These are phyloP conservation scores for Saccharomycopsis sp. DNA, from an alignment of 805 yeast species.

Conservation along the genomic window DNA sequence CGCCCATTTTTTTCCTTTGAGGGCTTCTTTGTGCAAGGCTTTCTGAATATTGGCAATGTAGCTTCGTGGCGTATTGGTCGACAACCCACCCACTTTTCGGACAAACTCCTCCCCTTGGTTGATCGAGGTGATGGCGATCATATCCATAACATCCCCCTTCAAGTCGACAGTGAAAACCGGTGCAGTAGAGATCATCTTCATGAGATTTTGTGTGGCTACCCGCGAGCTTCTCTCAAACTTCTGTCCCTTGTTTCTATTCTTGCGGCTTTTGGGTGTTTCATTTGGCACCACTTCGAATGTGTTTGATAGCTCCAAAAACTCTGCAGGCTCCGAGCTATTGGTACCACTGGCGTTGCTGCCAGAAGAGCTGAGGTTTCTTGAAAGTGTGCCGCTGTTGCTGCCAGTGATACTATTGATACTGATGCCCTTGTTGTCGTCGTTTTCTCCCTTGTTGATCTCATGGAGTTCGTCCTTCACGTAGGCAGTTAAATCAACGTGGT, in stretches of 20 bases:
- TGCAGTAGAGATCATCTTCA: slow-evolving; percentile 51
- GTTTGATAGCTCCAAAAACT: slow-evolving; percentile 5
- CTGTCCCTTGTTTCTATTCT: slow-evolving; percentile 69
- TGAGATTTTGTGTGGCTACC: slow-evolving; percentile 46
- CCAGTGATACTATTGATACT: slow-evolving; percentile 24
- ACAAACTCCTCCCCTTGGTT: slow-evolving; percentile 69
- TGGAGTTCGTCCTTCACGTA: background rate
- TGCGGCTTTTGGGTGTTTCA: slow-evolving; percentile 72
- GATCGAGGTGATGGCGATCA: slow-evolving; percentile 72
- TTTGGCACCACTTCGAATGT: slow-evolving; percentile 45
- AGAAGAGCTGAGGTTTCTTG: slow-evolving; percentile 26
- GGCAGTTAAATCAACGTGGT: slow-evolving; percentile 46
- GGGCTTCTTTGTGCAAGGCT: slow-evolving; percentile 64
- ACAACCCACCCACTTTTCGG: slow-evolving; percentile 74
- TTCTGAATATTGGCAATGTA: slow-evolving; percentile 70
- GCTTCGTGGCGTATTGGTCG: slow-evolving; percentile 74
- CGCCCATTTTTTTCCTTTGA: slow-evolving; percentile 68
- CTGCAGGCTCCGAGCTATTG: slow-evolving; percentile 19
- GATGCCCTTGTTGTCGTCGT: slow-evolving; percentile 5
- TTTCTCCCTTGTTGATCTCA: slow-evolving; percentile 29
- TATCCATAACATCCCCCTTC: slow-evolving; percentile 77
- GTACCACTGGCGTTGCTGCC: slow-evolving; percentile 28
- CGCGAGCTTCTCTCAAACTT: slow-evolving; percentile 70
- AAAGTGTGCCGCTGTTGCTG: slow-evolving; percentile 18
- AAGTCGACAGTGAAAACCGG: slow-evolving; percentile 76